Evolutionary conservation across 805 yeast species (phyloP).

Genomic region (Candida khao-thaluensis): DNA sequence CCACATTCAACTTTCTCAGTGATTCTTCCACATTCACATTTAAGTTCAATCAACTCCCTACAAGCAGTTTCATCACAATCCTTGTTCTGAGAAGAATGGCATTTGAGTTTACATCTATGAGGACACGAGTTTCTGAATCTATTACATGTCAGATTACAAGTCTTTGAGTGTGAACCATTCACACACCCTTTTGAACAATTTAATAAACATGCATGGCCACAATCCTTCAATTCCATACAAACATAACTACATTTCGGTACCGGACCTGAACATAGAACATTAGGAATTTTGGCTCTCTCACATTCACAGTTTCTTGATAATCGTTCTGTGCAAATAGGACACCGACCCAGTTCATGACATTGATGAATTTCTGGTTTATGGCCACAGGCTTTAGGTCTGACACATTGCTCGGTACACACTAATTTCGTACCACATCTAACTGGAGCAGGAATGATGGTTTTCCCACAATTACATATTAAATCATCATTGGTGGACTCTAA

Average conservation of each 20-base stretch:
- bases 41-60: slow-evolving; percentile 45
- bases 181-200: slow-evolving; percentile 61
- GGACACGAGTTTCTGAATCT: slow-evolving; percentile 56
- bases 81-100: slow-evolving; percentile 55
- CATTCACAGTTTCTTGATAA: slow-evolving; percentile 62
- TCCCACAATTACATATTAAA: slow-evolving; percentile 76
- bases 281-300: slow-evolving; percentile 53
- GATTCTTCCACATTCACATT: slow-evolving; percentile 67
- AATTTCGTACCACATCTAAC: slow-evolving; percentile 77
- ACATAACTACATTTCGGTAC: slow-evolving; percentile 60
- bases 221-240: slow-evolving; percentile 31
- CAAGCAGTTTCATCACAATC: slow-evolving; percentile 56
- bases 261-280: slow-evolving; percentile 67
- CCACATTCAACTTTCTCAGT: slow-evolving; percentile 54
- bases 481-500: slow-evolving; percentile 79
- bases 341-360: slow-evolving; percentile 61
- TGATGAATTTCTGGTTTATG: slow-evolving; percentile 67
- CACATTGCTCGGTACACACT: slow-evolving; percentile 65
- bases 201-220: slow-evolving; percentile 50
- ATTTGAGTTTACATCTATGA: slow-evolving; percentile 60
- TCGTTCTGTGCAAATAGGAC: slow-evolving; percentile 73
- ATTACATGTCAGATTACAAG: slow-evolving; percentile 62
- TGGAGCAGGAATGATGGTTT: slow-evolving; percentile 75
- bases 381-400: slow-evolving; percentile 60
- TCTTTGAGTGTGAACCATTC: slow-evolving; percentile 29